phyloP scores from a whole-genome alignment of 768 basidiomycete genomes.

The Auriculariales sp. region DNA sequence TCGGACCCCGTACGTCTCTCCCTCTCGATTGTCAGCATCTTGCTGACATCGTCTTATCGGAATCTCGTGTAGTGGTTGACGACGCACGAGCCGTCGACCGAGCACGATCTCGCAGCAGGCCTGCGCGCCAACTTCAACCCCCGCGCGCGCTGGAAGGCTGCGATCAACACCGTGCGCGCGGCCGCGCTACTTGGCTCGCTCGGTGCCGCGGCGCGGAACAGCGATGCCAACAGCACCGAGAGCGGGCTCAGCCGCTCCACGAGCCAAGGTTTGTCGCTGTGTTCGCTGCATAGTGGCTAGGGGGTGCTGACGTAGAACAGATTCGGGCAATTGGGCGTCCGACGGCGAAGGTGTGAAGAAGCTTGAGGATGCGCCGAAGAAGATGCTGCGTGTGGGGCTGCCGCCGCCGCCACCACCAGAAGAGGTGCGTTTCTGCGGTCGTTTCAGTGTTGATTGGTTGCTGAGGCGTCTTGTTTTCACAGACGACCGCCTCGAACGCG shows the following conservation, averaged over 20 bases:
- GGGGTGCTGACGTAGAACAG: neutral
- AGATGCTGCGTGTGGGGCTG: neutral
- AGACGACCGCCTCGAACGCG: neutral
- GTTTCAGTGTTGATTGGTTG: too few species aligned
- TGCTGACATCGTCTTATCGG: neutral
- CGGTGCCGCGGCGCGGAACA: neutral
- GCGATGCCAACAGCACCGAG: neutral
- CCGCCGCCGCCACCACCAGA: neutral
- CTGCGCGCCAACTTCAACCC: slow-evolving; percentile 77
- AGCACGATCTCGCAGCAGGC: slow-evolving; percentile 59
- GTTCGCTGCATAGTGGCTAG: neutral
- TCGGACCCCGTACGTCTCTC: slow-evolving; percentile 39
- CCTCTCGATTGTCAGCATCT: neutral
- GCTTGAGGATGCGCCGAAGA: neutral
- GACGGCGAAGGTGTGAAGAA: slow-evolving; percentile 5
- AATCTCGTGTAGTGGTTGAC: slow-evolving; percentile 50
- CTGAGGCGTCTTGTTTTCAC: too few species aligned
- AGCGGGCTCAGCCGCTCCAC: neutral
- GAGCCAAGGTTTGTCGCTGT: neutral
- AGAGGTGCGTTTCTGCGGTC: too few species aligned
- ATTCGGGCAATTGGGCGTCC: neutral
- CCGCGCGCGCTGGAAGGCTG: slow-evolving; percentile 54
- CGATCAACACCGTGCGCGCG: slow-evolving; percentile 40
- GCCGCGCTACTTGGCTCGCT: slow-evolving; percentile 13
- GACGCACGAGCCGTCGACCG: slow-evolving; percentile 42